Base-by-base conservation (phyloP, 768 basidiomycete genomes). In the Suillus variegatus region DNA sequence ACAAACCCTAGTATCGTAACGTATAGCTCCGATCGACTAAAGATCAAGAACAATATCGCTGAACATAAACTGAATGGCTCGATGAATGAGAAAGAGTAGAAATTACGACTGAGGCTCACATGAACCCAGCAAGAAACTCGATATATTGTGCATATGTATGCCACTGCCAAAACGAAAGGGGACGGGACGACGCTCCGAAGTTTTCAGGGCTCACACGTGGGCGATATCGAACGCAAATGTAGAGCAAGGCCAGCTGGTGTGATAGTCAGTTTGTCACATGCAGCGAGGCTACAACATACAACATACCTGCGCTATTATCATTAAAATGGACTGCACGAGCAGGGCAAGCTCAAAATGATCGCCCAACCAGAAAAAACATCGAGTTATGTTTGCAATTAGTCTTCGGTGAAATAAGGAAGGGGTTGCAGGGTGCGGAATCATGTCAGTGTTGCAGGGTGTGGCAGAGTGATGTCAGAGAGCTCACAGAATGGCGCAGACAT, bases 361-460 rank as follows among this genome's bases (percentile, higher is more conserved):
- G 63, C 93, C 93, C 43, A 95, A 78, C 93, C 93, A 95, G 78
- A 94, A 95, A 82, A 94, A 95, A 76, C 93, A 95, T 72, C 93
- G 84, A 32, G 90, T 90, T 62, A 94, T 93, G 76, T 95, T 95
- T 60, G 93, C 92, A 65, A 92, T 82, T 40, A 94, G 81, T 69
- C 92, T 93, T 61, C 32, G 22, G 62, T 38, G 35, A 60, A 60
- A 41, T 18, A 28, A 64, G 54, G 64, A 22, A 32, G 32, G 22
- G 41, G 75, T 62, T 70, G 63, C 52, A 51, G 28, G 55, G 41
- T 47, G 64, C 41, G 61, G 13, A 49, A 63, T 62, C 47, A 60
- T 61, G 65, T 44, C 28, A 47, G 28, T 22, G 73, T 58, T 72
- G 65, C 60, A 51, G 28, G 54, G 36, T 47, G 66, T 35, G 61